Evolutionary conservation across 306 rosid genomes (phyloP).

Genomic region (Quercus berberidifolia): DNA sequence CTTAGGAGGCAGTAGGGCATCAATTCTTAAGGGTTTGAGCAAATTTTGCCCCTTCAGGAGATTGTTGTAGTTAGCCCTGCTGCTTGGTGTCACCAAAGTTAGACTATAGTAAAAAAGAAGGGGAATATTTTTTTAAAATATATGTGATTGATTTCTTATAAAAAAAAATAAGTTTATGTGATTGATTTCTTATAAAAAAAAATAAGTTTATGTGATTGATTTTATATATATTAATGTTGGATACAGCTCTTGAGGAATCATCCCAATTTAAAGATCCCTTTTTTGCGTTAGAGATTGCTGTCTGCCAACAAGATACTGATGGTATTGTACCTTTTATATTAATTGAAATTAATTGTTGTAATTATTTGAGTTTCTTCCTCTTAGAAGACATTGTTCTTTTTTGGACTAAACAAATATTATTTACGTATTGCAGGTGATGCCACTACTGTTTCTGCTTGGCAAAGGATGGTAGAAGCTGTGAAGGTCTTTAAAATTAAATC

Average conservation of each 20-base stretch:
- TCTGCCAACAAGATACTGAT: conserved; percentile 31
- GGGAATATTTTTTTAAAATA: not conserved
- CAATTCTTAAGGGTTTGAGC: not conserved
- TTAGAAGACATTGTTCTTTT: not conserved
- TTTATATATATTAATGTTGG: conserved; percentile 21
- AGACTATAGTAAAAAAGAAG: not conserved
- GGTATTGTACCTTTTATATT: conserved; percentile 37
- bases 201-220: not conserved
- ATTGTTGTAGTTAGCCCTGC: conserved; percentile 8
- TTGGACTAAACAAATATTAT: conserved; percentile 12
- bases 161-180: not conserved
- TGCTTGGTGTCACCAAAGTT: conserved; percentile 12
- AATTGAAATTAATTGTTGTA: conserved; percentile 2
- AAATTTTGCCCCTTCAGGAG: not conserved
- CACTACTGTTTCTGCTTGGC: conserved; percentile 51
- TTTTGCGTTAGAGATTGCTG: conserved; percentile 52
- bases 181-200: not conserved
- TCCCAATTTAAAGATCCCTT: conserved; percentile 65
- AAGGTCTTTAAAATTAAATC: conserved; percentile 49
- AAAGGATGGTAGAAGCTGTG: conserved; percentile 61
- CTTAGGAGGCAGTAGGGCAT: not conserved
- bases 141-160: not conserved
- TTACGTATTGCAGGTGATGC: conserved; percentile 45
- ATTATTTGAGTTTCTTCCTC: not conserved
- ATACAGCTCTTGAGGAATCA: conserved; percentile 68